Evolutionary conservation across 352 stramenopile species (phyloP), one percentile per base, ranked within the genome.

Genomic region (Phytophthora pini): DNA sequence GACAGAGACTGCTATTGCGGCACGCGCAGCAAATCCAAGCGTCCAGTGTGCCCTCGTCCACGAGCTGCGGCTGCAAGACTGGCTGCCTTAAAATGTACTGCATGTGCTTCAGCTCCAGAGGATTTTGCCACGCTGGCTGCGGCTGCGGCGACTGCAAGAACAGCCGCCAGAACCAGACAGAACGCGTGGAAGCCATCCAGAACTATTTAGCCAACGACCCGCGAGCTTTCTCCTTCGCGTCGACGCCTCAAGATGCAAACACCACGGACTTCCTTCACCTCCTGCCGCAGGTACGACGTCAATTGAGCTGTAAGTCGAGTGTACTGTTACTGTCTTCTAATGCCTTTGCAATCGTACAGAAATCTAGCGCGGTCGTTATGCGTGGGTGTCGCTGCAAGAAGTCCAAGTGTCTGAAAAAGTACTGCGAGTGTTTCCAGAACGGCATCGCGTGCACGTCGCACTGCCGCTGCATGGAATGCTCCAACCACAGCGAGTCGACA

Each of bases 391-490:
- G 93, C 63, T 99, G 97, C 82, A 99, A 98, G 63, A 98, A 98
- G 67, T 98, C 90, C 55, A 92, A 92, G 61, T 99, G 97, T 85
- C 76, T 99, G 22, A 99, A 99, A 73, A 99, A 99, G 62, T 95
- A 99, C 79, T 99, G 97, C 79, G 96, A 99, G 73, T 99, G 97
- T 77, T 99, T 98, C 75, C 86, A 98, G 76, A 97, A 94, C 72
- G 87, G 65, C 61, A 90, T 91, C 49, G 84, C 70, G 77, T 98
- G 97, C 68, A 95, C 93, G 6, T 75, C 79, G 20, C 84, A 94
- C 60, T 99, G 97, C 74, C 97, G 98, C 65, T 99, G 97, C 71
- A 76, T 84, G 45, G 92, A 99, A 56, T 99, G 97, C 76, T 84
- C 92, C 55, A 99, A 99, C 80, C 75, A 92, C 56, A 64, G 54